Conservation (phyloP, 169 alveolate species). For the Condylostoma magnum region DNA sequence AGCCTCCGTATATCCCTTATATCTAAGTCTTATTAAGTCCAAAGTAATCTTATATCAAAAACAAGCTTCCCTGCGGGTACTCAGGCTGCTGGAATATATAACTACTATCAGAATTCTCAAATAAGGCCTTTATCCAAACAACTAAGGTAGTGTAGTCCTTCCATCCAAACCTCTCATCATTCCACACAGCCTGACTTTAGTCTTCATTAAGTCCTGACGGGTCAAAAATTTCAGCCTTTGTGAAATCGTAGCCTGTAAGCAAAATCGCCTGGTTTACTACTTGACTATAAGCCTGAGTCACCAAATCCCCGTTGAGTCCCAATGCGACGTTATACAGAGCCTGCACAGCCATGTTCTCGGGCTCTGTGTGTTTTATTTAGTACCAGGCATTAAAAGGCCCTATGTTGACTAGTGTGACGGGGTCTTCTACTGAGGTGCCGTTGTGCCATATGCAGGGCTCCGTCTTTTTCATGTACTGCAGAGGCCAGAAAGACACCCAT, state of each 20-base stretch:
- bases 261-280: background rate
- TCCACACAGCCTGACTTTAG: constrained; percentile 1
- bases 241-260: background rate
- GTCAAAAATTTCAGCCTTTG: background rate
- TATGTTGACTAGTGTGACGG: background rate
- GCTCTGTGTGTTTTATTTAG: background rate
- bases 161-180: constrained; percentile 13
- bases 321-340: constrained; percentile 7
- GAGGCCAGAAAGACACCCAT: background rate
- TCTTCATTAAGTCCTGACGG: constrained; percentile 7
- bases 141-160: background rate
- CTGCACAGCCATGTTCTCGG: constrained; percentile 1
- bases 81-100: too few species aligned
- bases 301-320: background rate
- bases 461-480: background rate
- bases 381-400: constrained; percentile 32
- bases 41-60: background rate
- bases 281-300: background rate
- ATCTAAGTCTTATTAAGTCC: constrained; percentile 8
- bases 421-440: background rate
- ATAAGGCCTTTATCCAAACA: constrained; percentile 17
- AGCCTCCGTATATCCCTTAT: background rate
- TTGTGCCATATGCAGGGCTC: constrained; percentile 9
- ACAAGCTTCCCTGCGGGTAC: background rate
- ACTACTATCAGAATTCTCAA: too few species aligned